A percentile compares a stretch with the other conserved stretches of the same genome.
phyloP scores from a whole-genome alignment of 257 asterid genomes.

The Paraleonurus japonicus region DNA sequence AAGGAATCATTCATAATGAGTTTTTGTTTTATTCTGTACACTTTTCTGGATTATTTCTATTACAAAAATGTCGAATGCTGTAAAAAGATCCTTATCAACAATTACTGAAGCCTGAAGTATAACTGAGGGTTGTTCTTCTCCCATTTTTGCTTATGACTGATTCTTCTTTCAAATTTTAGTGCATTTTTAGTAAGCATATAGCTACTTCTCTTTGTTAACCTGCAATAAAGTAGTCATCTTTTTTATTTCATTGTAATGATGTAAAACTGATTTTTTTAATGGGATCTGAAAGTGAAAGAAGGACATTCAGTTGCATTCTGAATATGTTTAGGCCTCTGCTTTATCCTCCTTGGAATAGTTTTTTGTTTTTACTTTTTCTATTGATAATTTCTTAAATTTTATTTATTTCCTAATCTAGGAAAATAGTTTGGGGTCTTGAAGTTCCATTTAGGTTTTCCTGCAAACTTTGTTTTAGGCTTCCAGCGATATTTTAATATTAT shows the following conservation, averaged over 20 bases:
- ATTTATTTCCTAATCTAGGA: neutral
- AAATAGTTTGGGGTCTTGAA: neutral
- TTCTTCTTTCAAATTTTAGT: neutral
- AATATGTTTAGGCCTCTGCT: neutral
- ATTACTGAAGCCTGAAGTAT: neutral
- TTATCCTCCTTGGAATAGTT: neutral
- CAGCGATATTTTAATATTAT: neutral
- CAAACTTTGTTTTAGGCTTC: neutral
- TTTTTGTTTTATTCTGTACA: neutral
- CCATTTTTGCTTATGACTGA: conserved; percentile 10
- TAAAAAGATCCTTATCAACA: neutral
- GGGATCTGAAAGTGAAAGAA: neutral
- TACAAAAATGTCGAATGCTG: neutral
- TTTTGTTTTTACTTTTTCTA: neutral
- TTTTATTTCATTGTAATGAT: neutral
- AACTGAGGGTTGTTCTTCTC: neutral
- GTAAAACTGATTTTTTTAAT: neutral
- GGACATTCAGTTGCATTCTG: neutral
- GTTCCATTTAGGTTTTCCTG: conserved; percentile 1
- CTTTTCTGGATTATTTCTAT: neutral
- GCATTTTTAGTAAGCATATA: neutral
- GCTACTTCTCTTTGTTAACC: conserved; percentile 3
- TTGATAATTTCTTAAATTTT: conserved; percentile 3
- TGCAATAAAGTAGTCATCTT: neutral
- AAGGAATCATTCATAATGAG: neutral